Conservation (phyloP, 441 rosid genomes). For the Populus hybrid region DNA sequence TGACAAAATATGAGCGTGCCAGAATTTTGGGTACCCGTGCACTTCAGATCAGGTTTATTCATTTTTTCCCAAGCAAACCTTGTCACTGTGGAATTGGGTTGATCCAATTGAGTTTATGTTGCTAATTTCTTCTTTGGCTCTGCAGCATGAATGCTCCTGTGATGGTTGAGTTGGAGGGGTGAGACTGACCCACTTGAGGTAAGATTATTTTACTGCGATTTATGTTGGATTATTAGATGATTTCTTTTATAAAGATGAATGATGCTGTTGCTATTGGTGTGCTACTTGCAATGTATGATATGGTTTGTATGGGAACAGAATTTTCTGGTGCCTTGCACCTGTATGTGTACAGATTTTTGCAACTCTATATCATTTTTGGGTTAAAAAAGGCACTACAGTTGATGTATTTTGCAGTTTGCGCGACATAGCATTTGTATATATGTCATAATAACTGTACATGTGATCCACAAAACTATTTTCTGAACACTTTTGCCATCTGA, state of each 20-base stretch:
- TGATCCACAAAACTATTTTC: too few relatives aligned
- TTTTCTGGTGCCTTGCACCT: background rate
- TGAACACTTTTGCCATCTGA: too few relatives aligned
- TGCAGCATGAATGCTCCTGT: constrained; percentile 97
- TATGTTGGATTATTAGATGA: background rate
- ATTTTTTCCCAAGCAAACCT: background rate
- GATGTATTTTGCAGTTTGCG: background rate
- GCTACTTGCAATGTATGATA: background rate
- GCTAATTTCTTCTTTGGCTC: constrained; percentile 1
- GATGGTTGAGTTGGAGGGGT: constrained; percentile 93
- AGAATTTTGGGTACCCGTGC: constrained; percentile 91
- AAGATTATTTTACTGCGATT: background rate
- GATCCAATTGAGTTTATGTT: constrained; percentile 2
- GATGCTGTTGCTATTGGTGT: background rate
- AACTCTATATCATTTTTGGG: background rate
- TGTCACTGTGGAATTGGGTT: background rate
- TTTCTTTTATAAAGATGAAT: background rate
- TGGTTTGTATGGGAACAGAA: background rate
- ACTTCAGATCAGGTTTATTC: constrained; percentile 63
- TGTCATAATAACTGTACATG: too few relatives aligned
- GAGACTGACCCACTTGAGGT: constrained; percentile 94
- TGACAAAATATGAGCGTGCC: constrained; percentile 85
- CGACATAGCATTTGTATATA: background rate
- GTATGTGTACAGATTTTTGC: background rate
- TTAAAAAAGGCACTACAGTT: background rate